These are phyloP conservation scores for Arabidopsis thaliana DNA, from an alignment of 345 rosid genomes.

Conservation along the genomic window DNA sequence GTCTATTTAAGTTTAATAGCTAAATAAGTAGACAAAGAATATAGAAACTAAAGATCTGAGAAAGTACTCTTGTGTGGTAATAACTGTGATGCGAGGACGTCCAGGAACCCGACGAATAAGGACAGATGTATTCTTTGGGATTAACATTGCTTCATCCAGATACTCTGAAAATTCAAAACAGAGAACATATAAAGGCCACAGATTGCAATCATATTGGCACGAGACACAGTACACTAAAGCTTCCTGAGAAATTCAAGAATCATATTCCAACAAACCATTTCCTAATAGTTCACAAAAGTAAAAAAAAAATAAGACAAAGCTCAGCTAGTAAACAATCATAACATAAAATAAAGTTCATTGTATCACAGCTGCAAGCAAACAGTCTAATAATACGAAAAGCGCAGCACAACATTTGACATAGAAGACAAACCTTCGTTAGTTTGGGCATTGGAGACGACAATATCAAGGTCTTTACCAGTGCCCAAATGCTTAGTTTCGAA, in stretches of 20 bases:
- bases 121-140: slow-evolving; percentile 97
- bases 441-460: slow-evolving; percentile 98
- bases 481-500: slow-evolving; percentile 99
- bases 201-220: slow-evolving; percentile 1
- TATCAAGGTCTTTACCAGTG: slow-evolving; percentile 97
- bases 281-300: background rate
- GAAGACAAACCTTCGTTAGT: slow-evolving; percentile 96
- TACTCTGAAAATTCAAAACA: slow-evolving; percentile 87
- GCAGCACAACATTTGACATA: background rate
- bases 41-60: slow-evolving; percentile 55
- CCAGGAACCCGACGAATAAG: slow-evolving; percentile 99
- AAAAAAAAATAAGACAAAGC: background rate
- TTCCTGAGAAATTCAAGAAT: slow-evolving; percentile 9
- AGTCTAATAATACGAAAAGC: background rate
- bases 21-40: slow-evolving; percentile 33
- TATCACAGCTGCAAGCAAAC: slow-evolving; percentile 24
- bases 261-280: slow-evolving; percentile 5
- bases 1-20: slow-evolving; percentile 11
- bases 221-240: slow-evolving; percentile 13
- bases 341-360: background rate
- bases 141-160: slow-evolving; percentile 92
- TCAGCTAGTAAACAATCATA: background rate
- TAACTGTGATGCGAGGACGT: slow-evolving; percentile 94
- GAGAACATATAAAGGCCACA: slow-evolving; percentile 33
- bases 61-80: slow-evolving; percentile 81